These are phyloP conservation scores for Melianthus villosus DNA, from an alignment of 441 rosid species.

Conservation along the genomic window DNA sequence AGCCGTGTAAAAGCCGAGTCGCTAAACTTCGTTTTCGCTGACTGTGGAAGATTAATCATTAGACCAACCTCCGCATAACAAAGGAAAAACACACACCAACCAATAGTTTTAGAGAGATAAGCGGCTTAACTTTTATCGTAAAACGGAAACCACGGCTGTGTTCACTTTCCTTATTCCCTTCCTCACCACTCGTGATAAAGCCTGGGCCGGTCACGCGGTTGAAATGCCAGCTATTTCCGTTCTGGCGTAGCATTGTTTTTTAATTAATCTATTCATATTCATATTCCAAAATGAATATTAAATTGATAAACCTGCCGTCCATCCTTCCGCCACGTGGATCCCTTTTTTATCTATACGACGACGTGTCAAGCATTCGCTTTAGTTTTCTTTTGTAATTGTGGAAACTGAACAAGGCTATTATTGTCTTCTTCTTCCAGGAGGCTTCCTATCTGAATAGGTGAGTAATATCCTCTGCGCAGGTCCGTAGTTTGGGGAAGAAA, in stretches of 20 bases:
- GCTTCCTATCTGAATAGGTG: slow-evolving; percentile 21
- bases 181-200: slow-evolving; percentile 6
- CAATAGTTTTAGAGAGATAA: slow-evolving; percentile 16
- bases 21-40: slow-evolving; percentile 28
- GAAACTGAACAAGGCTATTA: slow-evolving; percentile 1
- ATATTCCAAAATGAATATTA: neutral
- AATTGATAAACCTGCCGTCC: slow-evolving; percentile 13
- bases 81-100: slow-evolving; percentile 7
- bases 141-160: slow-evolving; percentile 17
- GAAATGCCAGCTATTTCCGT: slow-evolving; percentile 20
- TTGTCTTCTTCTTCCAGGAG: slow-evolving; percentile 5
- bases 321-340: slow-evolving; percentile 30
- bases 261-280: too few species aligned
- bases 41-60: slow-evolving; percentile 36
- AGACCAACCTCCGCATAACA: slow-evolving; percentile 26
- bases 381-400: too few species aligned
- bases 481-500: slow-evolving; percentile 9
- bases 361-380: slow-evolving; percentile 25
- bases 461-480: slow-evolving; percentile 11
- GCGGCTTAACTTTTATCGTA: slow-evolving; percentile 10
- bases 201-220: slow-evolving; percentile 11
- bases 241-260: slow-evolving; percentile 9
- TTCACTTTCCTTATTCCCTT: too few species aligned
- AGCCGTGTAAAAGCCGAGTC: too few species aligned
- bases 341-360: slow-evolving; percentile 9